Evolutionary conservation across 106 monocot genomes (phyloP).

Genomic region (Acanthochlamys bracteata): DNA sequence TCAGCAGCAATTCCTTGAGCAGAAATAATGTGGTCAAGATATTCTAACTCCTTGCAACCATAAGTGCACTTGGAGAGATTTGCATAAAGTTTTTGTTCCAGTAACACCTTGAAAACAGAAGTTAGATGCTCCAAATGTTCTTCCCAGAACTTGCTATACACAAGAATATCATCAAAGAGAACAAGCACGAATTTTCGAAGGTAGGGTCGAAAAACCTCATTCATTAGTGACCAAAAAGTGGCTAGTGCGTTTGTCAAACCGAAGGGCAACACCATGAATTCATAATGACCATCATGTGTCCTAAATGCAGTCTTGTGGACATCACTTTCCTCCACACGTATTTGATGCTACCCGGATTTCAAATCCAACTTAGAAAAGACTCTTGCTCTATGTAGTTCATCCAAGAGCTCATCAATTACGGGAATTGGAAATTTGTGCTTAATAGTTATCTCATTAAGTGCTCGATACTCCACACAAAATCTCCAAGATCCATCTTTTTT

Average conservation of each 20-base stretch:
- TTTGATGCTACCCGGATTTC: neutral
- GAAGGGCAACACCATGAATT: neutral
- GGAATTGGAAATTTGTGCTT: neutral
- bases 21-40: neutral
- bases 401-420: neutral
- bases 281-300: neutral
- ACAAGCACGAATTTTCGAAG: neutral
- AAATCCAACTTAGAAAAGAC: neutral
- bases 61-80: neutral
- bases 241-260: neutral
- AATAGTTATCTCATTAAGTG: neutral
- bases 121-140: neutral
- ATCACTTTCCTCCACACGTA: neutral
- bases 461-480: neutral
- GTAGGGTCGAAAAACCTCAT: neutral
- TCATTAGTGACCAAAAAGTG: neutral
- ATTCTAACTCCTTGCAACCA: neutral
- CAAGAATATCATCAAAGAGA: neutral
- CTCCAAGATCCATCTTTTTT: neutral
- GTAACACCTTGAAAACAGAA: neutral
- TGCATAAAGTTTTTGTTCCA: neutral
- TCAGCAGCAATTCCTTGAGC: neutral
- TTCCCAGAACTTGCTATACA: neutral
- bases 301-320: neutral
- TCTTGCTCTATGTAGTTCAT: neutral